phyloP scores from a whole-genome alignment of 2,329 filamentous ascomycete species.

The Annulohypoxylon truncatum region DNA sequence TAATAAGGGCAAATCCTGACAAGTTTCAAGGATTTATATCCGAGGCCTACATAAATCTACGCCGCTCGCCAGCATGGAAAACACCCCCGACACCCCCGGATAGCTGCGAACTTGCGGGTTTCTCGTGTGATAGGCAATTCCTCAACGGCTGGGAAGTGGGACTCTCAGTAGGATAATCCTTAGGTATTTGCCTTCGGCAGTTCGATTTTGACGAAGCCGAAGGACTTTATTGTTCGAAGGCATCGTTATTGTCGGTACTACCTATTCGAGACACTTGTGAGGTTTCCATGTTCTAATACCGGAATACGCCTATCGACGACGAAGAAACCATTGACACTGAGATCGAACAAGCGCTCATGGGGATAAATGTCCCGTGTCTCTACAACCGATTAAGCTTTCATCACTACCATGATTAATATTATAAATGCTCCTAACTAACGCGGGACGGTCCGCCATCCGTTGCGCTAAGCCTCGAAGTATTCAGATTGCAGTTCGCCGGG shows the following conservation, averaged over 20 bases:
- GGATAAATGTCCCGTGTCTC: too few relatives aligned
- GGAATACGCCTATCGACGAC: not conserved
- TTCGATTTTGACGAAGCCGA: not conserved
- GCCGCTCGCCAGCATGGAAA: not conserved
- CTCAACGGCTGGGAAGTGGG: not conserved
- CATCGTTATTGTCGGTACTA: not conserved
- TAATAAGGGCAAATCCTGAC: not conserved
- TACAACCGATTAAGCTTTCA: too few relatives aligned
- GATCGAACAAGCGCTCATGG: too few relatives aligned
- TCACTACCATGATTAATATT: not conserved
- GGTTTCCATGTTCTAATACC: not conserved
- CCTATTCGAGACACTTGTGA: not conserved
- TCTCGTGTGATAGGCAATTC: not conserved
- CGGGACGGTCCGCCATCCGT: conserved; percentile 14
- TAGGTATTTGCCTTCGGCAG: not conserved
- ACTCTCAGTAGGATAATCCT: not conserved
- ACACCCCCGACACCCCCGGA: not conserved
- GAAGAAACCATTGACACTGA: not conserved
- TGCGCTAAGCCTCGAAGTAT: conserved; percentile 19
- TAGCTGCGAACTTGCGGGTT: not conserved
- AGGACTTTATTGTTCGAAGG: not conserved
- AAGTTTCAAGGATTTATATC: not conserved
- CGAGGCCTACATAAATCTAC: not conserved
- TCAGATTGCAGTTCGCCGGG: not conserved
- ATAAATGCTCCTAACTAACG: not conserved